Percentiles rank a stretch among this genome's conserved stretches.
Evolutionary conservation across 192 early-diverging fungal genomes (phyloP).

Genomic region (Phycomyces blakesleeanus): DNA sequence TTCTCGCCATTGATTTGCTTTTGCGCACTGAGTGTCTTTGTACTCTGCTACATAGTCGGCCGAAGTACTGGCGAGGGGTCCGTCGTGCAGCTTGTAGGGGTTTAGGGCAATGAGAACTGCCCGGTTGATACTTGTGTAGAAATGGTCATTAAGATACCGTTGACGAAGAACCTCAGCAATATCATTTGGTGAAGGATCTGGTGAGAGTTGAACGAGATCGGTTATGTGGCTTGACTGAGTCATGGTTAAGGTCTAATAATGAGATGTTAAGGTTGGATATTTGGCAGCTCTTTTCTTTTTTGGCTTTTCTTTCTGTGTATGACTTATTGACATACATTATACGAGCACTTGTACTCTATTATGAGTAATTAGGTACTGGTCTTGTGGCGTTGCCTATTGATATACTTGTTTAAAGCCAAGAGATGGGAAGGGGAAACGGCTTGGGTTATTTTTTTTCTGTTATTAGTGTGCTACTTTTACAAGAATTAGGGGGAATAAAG

Average conservation of each 20-base stretch:
- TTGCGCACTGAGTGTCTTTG: slow-evolving; percentile 46
- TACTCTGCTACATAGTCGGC: slow-evolving; percentile 67
- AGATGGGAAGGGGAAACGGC: background rate
- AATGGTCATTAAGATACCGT: slow-evolving; percentile 48
- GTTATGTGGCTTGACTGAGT: slow-evolving; percentile 7
- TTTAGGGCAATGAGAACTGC: slow-evolving; percentile 62
- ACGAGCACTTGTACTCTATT: too few species aligned
- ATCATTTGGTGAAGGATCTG: slow-evolving; percentile 17
- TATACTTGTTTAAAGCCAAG: background rate
- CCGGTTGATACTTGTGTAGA: slow-evolving; percentile 58
- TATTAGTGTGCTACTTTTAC: background rate
- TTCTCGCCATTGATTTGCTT: slow-evolving; percentile 45
- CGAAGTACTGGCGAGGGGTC: slow-evolving; percentile 27
- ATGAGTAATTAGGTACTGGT: too few species aligned
- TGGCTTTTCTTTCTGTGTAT: background rate
- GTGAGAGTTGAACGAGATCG: slow-evolving; percentile 8
- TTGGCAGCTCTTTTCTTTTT: background rate
- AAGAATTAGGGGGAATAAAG: background rate
- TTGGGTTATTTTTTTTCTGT: slow-evolving; percentile 2
- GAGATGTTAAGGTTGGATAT: background rate
- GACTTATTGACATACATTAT: background rate
- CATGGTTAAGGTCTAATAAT: slow-evolving; percentile 4
- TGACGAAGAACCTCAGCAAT: slow-evolving; percentile 46
- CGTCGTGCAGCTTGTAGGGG: slow-evolving; percentile 43
- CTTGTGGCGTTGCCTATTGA: too few species aligned